Base-by-base conservation (phyloP, 1,284 basidiomycete genomes). In the Tranzscheliella williamsii region DNA sequence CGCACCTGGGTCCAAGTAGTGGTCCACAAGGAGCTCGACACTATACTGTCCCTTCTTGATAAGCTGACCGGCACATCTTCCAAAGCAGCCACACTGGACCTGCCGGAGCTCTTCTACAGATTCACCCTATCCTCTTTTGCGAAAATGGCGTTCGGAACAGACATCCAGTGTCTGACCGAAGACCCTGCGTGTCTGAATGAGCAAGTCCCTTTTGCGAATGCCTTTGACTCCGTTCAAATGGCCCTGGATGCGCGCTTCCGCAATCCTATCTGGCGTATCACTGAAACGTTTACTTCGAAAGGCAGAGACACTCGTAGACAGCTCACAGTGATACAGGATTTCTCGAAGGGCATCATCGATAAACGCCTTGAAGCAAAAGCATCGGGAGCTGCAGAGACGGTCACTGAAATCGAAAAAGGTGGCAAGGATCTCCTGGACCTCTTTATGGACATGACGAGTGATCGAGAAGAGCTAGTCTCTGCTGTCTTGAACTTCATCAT, bases 401-500 rank as follows among this genome's bases (percentile, higher is more conserved):
- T n/a, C n/a, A n/a, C n/a, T n/a, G n/a, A n/a, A n/a, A 42, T 51
- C 3, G 61, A 58, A 41, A 68, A 70, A 24, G 61, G 55, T 26
- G 67, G 68, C 38, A 70, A 72, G 46, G 70, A 72, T 24, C 47
- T 72, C 29, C 50, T 73, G 33, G 65, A 63, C 18, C 57, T 71
- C 4, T 73, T 73, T 42, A 73, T 73, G 54, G 66, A 73, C 26
- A 37, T 57, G 30, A 61, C 57, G 6, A 53, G 50, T 16, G 43
- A 55, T 16, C 50, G 63, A 8, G 57, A 69, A 13, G 70, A 71
- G n/a, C 68, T 73, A 7, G 58, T 65, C 15, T 48, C 60, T 12
- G 56, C 65, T 11, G 68, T 70, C 35, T 60, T 68, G 31, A 72
- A 72, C 49, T 73, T 73, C 37, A 48, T 73, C 41, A 69, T 73